phyloP scores from a whole-genome alignment of 1,284 basidiomycete genomes.

The Ustilago nuda region DNA sequence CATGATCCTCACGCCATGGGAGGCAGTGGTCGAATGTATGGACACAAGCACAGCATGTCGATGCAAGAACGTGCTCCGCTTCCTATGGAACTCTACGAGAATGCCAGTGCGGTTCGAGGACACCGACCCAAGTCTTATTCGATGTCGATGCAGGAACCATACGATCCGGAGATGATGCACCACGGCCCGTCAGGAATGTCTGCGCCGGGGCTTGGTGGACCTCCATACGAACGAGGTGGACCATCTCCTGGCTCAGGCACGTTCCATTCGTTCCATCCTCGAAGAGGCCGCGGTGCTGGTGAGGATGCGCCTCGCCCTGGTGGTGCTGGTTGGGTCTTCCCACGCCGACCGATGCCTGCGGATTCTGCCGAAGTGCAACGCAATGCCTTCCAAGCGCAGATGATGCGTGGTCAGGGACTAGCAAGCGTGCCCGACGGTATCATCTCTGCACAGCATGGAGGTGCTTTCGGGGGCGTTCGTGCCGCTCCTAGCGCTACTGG shows the following conservation, averaged over 20 bases:
- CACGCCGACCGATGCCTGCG: conserved; percentile 38
- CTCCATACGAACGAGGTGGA: conserved; percentile 36
- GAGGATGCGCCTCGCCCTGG: conserved; percentile 37
- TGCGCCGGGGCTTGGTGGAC: conserved; percentile 36
- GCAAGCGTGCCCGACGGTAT: conserved; percentile 44
- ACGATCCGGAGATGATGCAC: conserved; percentile 31
- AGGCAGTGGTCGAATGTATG: conserved; percentile 22
- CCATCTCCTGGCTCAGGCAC: conserved; percentile 28
- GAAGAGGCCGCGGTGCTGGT: conserved; percentile 42
- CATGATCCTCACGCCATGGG: conserved; percentile 8
- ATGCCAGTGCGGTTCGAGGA: conserved; percentile 22
- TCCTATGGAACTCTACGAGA: conserved; percentile 42
- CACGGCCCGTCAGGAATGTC: conserved; percentile 43
- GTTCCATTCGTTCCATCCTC: conserved; percentile 50
- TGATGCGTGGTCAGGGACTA: conserved; percentile 40
- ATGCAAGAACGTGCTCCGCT: conserved; percentile 48
- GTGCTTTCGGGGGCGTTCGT: conserved; percentile 36
- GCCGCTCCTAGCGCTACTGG: conserved; percentile 36
- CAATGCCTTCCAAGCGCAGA: conserved; percentile 45
- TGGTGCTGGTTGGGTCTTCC: conserved; percentile 52
- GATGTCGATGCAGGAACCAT: conserved; percentile 43
- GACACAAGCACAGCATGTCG: conserved; percentile 47
- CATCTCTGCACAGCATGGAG: conserved; percentile 38
- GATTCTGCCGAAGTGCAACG: conserved; percentile 45
- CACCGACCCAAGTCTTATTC: conserved; percentile 49